A percentile compares a stretch with the other conserved stretches of the same genome.
phyloP scores from a whole-genome alignment of 1,284 basidiomycete species.

The Sanguinoderma infundibulare region DNA sequence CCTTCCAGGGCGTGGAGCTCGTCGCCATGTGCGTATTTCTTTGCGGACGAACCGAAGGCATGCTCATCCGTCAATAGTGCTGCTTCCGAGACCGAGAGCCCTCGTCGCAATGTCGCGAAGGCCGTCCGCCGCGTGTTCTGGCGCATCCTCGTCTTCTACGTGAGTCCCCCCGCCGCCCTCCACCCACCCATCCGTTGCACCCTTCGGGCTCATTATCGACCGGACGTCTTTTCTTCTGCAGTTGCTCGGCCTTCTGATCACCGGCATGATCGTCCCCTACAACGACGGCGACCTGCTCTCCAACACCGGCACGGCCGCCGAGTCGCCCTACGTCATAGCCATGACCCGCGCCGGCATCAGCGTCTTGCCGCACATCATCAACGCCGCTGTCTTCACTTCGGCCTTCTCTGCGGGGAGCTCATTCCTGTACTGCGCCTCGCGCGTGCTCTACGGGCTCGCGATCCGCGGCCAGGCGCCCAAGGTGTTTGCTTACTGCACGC shows the following conservation, averaged over 20 bases:
- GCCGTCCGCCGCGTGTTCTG: conserved; percentile 84
- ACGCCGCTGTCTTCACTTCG: conserved; percentile 67
- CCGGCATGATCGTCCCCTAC: conserved; percentile 82
- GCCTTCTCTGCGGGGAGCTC: conserved; percentile 89
- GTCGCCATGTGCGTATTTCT: conserved; percentile 66
- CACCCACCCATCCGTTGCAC: not conserved
- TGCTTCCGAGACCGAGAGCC: conserved; percentile 77
- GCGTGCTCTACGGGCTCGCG: conserved; percentile 84
- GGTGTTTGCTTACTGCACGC: conserved; percentile 70
- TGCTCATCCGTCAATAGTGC: conserved; percentile 43
- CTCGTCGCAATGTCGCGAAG: conserved; percentile 78
- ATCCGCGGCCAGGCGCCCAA: conserved; percentile 76
- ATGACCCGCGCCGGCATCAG: conserved; percentile 78
- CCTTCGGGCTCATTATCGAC: not conserved
- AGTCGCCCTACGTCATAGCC: conserved; percentile 85
- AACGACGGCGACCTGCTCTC: conserved; percentile 64
- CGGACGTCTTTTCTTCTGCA: conserved; percentile 26
- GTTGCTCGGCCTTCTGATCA: conserved; percentile 74
- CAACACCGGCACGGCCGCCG: conserved; percentile 61
- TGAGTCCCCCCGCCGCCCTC: conserved; percentile 17
- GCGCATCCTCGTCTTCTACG: conserved; percentile 80
- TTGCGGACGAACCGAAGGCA: not conserved
- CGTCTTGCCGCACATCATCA: conserved; percentile 73
- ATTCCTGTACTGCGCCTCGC: conserved; percentile 80
- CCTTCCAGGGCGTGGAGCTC: conserved; percentile 84